Evolutionary conservation across 2,329 filamentous ascomycete species (phyloP), one percentile per base, ranked within the genome.

Genomic region (Proliferodiscus dingleyae): DNA sequence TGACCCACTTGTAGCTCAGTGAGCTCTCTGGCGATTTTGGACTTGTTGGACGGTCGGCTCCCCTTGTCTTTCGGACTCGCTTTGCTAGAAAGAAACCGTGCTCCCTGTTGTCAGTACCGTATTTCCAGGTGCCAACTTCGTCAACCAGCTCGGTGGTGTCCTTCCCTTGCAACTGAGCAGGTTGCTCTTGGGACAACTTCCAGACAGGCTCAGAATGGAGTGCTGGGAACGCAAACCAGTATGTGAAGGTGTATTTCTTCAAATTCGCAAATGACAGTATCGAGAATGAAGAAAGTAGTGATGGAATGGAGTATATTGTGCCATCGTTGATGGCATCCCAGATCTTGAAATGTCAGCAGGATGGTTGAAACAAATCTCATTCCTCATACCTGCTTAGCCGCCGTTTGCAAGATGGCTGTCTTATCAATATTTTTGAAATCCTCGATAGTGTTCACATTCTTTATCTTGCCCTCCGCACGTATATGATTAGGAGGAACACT

Each of bases 301-400:
- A 96, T 2, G 93, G 93, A 41, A 91, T 87, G 8, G 89, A 93
- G 68, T 95, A 97, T 57, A 98, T 95, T 32, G 88, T 94, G 47
- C 90, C 91, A 68, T 98, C 93, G 55, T 89, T 85, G 61, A 98
- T 96, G 21, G 93, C 91, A 66, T 97, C 89, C 91, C 91, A 97
- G 51, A 98, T 89, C 85, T 94, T 47, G n/a, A 34, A 11, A 23
- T 9, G 32, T 53, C 32, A 58, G 62, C n/a, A 24, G 13, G n/a
- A 19, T n/a, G 3, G 24, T 16, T 22, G 43, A 15, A 28, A 19
- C n/a, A 26, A 18, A 11, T 22, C 11, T 33, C 40, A 22, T 21
- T 4, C 23, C 18, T 62, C 72, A 59, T 71, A 89, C 87, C 68
- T 86, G 91, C 62, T 81, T 80, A 9, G 85, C 91, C 29, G 88